A percentile compares a stretch with the other conserved stretches of the same genome.
Evolutionary conservation across 805 yeast species (phyloP).

Genomic region (Nakazawaea populi): DNA sequence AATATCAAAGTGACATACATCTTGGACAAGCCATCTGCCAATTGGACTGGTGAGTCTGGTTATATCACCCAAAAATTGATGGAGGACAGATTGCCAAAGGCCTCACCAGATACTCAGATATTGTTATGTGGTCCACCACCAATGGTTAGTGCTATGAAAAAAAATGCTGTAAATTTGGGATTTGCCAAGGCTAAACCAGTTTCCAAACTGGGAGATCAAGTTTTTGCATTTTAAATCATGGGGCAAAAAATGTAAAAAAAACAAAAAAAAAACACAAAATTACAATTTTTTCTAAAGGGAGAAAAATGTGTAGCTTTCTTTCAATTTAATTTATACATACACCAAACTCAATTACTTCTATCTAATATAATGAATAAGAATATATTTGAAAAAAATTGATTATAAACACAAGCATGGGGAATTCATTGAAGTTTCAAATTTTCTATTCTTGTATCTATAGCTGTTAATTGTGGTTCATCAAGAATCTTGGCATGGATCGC

Average conservation of each 20-base stretch:
- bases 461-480: constrained; percentile 29
- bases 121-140: constrained; percentile 94
- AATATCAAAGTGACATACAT: constrained; percentile 67
- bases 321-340: no score
- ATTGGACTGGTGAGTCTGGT: constrained; percentile 77
- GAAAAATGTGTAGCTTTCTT: no score
- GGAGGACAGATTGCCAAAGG: constrained; percentile 54
- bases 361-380: no score
- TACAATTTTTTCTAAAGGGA: no score
- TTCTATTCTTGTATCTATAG: constrained; percentile 37
- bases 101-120: constrained; percentile 58
- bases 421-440: constrained; percentile 31
- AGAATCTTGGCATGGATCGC: constrained; percentile 77
- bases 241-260: no score
- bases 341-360: no score
- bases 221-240: constrained; percentile 63
- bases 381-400: no score
- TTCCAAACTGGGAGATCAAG: constrained; percentile 84
- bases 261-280: no score
- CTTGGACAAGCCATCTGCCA: constrained; percentile 64
- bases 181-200: constrained; percentile 83
- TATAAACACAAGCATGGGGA: no score
- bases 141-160: constrained; percentile 81
- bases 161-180: constrained; percentile 69
- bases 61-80: constrained; percentile 74